Evolutionary conservation across 1,284 basidiomycete genomes (phyloP).

Genomic region (Tetrapyrgos nigripes): DNA sequence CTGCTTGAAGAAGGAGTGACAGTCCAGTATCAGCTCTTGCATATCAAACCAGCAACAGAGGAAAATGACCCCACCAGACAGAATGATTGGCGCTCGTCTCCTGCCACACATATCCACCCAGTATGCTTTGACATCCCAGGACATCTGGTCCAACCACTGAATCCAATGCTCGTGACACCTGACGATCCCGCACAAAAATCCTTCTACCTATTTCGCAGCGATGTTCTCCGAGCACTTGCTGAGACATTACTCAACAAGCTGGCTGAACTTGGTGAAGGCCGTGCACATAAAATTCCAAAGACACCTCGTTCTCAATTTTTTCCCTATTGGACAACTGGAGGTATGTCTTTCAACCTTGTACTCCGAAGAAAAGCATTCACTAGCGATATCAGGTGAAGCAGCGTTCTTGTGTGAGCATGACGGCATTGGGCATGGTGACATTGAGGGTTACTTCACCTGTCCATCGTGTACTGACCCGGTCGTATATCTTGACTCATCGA

Average conservation of each 20-base stretch:
- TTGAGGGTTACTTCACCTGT: conserved; percentile 15
- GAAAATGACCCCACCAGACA: too few species aligned
- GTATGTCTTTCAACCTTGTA: not conserved
- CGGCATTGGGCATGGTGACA: conserved; percentile 13
- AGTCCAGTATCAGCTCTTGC: conserved; percentile 31
- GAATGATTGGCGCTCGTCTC: too few species aligned
- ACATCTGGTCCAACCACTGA: conserved; percentile 29
- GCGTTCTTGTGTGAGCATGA: not conserved
- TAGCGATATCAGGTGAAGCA: not conserved
- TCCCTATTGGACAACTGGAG: conserved; percentile 27
- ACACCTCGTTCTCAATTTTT: conserved; percentile 16
- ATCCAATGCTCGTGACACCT: conserved; percentile 23
- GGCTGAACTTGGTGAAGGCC: conserved; percentile 1
- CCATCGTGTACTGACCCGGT: conserved; percentile 17
- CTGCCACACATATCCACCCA: conserved; percentile 19
- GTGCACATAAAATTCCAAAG: conserved; percentile 22
- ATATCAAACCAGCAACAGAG: conserved; percentile 23
- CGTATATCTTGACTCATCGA: conserved; percentile 25
- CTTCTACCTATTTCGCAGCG: conserved; percentile 27
- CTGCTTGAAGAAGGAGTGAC: conserved; percentile 23
- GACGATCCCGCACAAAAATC: conserved; percentile 8
- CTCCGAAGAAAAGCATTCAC: not conserved
- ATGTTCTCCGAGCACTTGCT: conserved; percentile 23
- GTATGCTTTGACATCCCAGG: too few species aligned
- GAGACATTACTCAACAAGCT: conserved; percentile 20